These are phyloP conservation scores for Acmispon strigosus DNA, from an alignment of 306 rosid genomes.

Conservation along the genomic window DNA sequence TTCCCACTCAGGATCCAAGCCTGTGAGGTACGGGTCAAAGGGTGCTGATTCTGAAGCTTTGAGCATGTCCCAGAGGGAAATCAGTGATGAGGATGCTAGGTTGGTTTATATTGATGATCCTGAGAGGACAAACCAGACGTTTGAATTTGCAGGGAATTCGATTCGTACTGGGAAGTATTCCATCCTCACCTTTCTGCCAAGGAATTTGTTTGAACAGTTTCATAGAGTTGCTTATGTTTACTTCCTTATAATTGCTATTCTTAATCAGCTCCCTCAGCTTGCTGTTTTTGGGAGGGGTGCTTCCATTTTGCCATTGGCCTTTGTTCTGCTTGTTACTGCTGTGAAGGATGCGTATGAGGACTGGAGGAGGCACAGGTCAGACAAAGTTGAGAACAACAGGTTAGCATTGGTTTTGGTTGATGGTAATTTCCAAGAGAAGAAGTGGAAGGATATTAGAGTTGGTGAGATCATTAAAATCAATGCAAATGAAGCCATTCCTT, in stretches of 20 bases:
- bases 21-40: conserved; percentile 65
- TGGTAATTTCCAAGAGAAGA: conserved; percentile 45
- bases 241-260: conserved; percentile 77
- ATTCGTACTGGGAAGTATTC: conserved; percentile 70
- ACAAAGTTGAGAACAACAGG: conserved; percentile 75
- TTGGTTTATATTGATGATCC: conserved; percentile 60
- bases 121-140: conserved; percentile 53
- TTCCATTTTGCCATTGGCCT: conserved; percentile 70
- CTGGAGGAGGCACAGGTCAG: conserved; percentile 80
- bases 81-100: conserved; percentile 80
- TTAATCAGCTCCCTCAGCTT: conserved; percentile 92
- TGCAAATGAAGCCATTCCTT: conserved; percentile 70
- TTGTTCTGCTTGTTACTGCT: conserved; percentile 83
- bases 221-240: conserved; percentile 95
- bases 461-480: conserved; percentile 71
- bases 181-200: conserved; percentile 66
- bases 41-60: conserved; percentile 59
- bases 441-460: conserved; percentile 68
- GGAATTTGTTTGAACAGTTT: conserved; percentile 86
- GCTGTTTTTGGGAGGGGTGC: conserved; percentile 89
- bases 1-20: conserved; percentile 45
- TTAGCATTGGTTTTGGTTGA: conserved; percentile 62
- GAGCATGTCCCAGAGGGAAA: conserved; percentile 72
- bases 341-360: conserved; percentile 91
- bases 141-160: conserved; percentile 61